Percentiles rank a stretch among this genome's conserved stretches.
Evolutionary conservation across 331 rosid species (phyloP).

Genomic region (Malus hybrid): DNA sequence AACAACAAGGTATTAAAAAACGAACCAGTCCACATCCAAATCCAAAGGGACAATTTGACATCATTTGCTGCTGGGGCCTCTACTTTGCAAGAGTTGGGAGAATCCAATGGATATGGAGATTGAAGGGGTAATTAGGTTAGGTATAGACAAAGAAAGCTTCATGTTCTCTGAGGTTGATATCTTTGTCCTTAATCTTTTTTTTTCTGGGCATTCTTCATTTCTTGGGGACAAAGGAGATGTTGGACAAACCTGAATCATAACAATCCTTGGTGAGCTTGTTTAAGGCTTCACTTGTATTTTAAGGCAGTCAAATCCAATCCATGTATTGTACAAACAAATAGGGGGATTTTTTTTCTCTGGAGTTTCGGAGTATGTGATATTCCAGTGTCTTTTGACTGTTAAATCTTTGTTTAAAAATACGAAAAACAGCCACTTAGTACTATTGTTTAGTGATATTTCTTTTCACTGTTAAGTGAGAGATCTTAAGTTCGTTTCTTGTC

Average conservation of each 20-base stretch:
- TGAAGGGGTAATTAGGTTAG: slow-evolving; percentile 6
- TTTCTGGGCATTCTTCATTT: background rate
- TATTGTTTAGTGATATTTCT: too few relatives aligned
- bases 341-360: too few relatives aligned
- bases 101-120: slow-evolving; percentile 26
- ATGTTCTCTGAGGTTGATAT: slow-evolving; percentile 14
- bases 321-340: background rate
- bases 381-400: too few relatives aligned
- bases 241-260: background rate
- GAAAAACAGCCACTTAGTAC: too few relatives aligned
- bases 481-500: too few relatives aligned
- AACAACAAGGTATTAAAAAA: slow-evolving; percentile 16
- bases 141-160: slow-evolving; percentile 23
- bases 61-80: slow-evolving; percentile 13
- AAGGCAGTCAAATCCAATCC: background rate
- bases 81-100: slow-evolving; percentile 14
- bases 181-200: background rate
- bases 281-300: slow-evolving; percentile 29
- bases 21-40: slow-evolving; percentile 7
- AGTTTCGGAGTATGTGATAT: too few relatives aligned
- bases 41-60: background rate
- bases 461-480: too few relatives aligned
- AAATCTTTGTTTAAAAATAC: too few relatives aligned
- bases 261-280: background rate
- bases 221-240: background rate